These are phyloP conservation scores for Psidium guajava DNA, from an alignment of 345 rosid species.

Conservation along the genomic window DNA sequence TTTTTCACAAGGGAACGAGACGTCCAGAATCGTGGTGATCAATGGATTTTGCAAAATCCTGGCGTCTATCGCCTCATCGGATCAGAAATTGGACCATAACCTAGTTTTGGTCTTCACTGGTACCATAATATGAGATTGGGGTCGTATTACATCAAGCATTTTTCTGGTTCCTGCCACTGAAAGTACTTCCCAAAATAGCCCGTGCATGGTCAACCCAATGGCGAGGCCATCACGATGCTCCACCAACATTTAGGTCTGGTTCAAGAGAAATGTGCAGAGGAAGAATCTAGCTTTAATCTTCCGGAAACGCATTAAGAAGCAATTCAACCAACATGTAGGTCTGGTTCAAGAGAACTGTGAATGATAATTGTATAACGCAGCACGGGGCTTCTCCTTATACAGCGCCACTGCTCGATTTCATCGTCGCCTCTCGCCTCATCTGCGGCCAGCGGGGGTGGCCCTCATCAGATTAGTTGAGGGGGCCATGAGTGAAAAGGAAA, in stretches of 20 bases:
- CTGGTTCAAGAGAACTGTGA: neutral
- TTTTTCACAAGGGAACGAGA: too few species aligned
- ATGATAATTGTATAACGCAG: neutral
- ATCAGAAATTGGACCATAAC: too few species aligned
- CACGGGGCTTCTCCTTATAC: neutral
- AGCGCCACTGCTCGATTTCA: neutral
- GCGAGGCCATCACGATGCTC: constrained; percentile 15
- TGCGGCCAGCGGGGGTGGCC: too few species aligned
- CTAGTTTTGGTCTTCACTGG: too few species aligned
- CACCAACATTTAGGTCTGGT: too few species aligned
- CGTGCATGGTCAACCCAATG: constrained; percentile 65
- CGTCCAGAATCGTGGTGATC: too few species aligned
- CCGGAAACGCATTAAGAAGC: neutral
- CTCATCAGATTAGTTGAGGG: too few species aligned
- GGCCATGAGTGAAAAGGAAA: too few species aligned
- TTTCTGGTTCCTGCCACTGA: constrained; percentile 90
- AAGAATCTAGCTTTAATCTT: neutral
- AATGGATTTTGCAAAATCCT: too few species aligned
- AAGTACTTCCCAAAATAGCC: constrained; percentile 85
- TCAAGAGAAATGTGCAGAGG: neutral
- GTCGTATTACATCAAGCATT: constrained; percentile 36
- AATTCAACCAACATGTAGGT: neutral
- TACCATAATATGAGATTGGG: too few species aligned
- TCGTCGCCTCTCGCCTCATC: neutral
- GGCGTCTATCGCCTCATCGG: too few species aligned